These are phyloP conservation scores for Dichotomocladium elegans DNA, from an alignment of 371 early-diverging fungal species.

Conservation along the genomic window DNA sequence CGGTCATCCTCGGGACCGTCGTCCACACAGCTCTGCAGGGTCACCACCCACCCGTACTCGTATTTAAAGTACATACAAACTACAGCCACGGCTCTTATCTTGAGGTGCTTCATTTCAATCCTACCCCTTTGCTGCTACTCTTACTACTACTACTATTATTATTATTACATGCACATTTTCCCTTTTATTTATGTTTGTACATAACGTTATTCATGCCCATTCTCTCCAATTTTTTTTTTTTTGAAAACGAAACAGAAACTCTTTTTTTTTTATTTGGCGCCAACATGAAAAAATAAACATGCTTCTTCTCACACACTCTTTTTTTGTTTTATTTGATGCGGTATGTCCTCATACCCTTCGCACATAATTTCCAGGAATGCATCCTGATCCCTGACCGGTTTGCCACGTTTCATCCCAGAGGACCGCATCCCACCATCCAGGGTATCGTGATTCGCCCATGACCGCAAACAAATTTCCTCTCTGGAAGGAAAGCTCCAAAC, in stretches of 20 bases:
- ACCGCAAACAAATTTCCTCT: slow-evolving; percentile 19
- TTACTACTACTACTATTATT: neutral
- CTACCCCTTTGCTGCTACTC: neutral
- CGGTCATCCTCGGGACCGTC: no score
- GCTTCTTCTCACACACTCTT: neutral
- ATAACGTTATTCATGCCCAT: neutral
- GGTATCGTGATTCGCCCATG: slow-evolving; percentile 8
- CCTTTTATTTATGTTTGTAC: neutral
- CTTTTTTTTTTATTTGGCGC: no score
- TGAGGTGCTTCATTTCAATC: no score
- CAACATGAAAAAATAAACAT: no score
- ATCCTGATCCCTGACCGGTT: slow-evolving; percentile 14
- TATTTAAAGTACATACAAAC: no score
- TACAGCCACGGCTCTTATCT: no score
- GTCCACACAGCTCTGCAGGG: no score
- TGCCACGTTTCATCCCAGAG: slow-evolving; percentile 21
- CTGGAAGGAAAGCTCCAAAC: slow-evolving; percentile 26
- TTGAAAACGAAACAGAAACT: no score
- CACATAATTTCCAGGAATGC: slow-evolving; percentile 25
- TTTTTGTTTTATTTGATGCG: neutral
- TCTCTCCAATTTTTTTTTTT: neutral
- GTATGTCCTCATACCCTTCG: neutral
- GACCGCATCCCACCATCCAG: slow-evolving; percentile 24
- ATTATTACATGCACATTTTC: no score
- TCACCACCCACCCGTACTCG: no score